Evolutionary conservation across 2,329 filamentous ascomycete genomes (phyloP).

Genomic region (Hawksworthiomyces lignivorus): DNA sequence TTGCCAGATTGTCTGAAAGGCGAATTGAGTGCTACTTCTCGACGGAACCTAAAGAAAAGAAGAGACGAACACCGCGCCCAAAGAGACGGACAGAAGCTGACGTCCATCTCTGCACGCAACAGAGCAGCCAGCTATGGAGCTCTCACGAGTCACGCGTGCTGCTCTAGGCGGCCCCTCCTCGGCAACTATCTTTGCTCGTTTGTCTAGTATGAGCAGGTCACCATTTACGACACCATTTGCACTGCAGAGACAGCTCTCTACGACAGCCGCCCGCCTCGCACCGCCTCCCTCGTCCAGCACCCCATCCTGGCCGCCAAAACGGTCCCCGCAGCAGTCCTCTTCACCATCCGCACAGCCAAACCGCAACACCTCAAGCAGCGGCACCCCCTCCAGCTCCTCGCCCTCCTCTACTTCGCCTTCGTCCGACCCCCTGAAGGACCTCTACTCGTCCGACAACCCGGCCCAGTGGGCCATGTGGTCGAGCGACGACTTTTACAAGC

Average conservation of each 20-base stretch:
- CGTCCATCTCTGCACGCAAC: too few relatives aligned
- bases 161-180: constrained; percentile 5
- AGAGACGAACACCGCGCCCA: too few relatives aligned
- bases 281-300: neutral
- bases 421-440: constrained; percentile 5
- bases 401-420: neutral
- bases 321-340: neutral
- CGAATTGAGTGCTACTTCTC: neutral
- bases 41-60: too few relatives aligned
- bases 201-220: too few relatives aligned
- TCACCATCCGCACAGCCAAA: neutral
- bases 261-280: constrained; percentile 1
- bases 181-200: too few relatives aligned
- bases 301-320: constrained; percentile 4
- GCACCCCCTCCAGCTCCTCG: neutral
- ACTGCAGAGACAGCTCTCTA: constrained; percentile 4
- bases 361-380: too few relatives aligned
- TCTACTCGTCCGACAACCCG: constrained; percentile 13
- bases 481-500: constrained; percentile 16
- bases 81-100: too few relatives aligned
- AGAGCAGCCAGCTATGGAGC: too few relatives aligned
- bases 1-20: neutral
- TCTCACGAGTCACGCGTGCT: constrained; percentile 6
- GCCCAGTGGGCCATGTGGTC: constrained; percentile 15
- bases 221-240: too few relatives aligned